phyloP scores from a whole-genome alignment of 2,329 filamentous ascomycete species.

The Colletotrichum plurivorum region DNA sequence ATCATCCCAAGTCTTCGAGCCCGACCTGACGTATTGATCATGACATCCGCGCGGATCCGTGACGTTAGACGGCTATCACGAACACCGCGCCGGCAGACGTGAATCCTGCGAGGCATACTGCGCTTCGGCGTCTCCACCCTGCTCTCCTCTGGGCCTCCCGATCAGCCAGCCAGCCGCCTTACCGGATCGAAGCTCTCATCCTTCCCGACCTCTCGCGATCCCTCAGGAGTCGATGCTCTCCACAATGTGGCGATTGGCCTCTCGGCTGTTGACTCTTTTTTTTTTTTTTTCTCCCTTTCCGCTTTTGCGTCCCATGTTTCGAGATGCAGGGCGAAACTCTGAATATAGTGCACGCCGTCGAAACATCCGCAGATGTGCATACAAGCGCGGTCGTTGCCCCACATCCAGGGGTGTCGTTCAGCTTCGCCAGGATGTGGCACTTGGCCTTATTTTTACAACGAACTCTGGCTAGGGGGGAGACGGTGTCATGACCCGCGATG shows the following conservation, averaged over 20 bases:
- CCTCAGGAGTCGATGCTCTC: too few species aligned
- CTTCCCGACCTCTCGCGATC: not conserved
- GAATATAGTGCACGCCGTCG: conserved; percentile 7
- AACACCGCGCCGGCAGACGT: conserved; percentile 17
- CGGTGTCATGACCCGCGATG: conserved; percentile 22
- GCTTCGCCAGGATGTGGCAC: conserved; percentile 25
- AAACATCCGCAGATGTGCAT: conserved; percentile 12
- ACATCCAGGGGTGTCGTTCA: conserved; percentile 18
- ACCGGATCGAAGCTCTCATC: conserved; percentile 10
- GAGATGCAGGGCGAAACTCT: conserved; percentile 8
- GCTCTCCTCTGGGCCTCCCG: not conserved
- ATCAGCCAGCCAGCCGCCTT: conserved; percentile 28
- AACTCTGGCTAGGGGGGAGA: conserved; percentile 2
- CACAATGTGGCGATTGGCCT: not conserved
- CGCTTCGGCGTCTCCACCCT: conserved; percentile 7
- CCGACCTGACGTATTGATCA: conserved; percentile 18
- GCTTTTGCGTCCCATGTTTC: not conserved
- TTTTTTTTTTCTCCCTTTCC: not conserved
- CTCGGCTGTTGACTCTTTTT: not conserved
- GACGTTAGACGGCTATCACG: conserved; percentile 15
- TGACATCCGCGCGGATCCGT: conserved; percentile 34
- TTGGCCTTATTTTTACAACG: conserved; percentile 13
- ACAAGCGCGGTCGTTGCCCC: conserved; percentile 20
- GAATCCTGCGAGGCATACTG: conserved; percentile 37
- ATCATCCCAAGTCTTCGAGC: not conserved